phyloP scores from a whole-genome alignment of 179 eudicot species.

The Pouteria campechiana region DNA sequence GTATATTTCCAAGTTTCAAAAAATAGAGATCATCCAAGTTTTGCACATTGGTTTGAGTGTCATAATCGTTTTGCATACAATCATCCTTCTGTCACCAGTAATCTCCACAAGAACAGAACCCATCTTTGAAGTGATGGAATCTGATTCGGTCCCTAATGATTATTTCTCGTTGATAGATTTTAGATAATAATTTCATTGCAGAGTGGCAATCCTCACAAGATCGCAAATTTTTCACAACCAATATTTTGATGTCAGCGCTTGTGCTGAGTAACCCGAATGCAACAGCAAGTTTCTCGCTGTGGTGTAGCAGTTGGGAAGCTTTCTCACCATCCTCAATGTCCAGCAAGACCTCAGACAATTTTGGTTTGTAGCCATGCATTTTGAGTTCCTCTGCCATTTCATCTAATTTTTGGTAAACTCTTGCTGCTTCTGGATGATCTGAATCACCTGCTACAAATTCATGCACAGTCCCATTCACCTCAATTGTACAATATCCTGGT shows the following conservation, averaged over 20 bases:
- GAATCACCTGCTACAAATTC: constrained; percentile 35
- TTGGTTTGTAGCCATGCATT: constrained; percentile 26
- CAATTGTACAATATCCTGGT: constrained; percentile 29
- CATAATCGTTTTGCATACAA: too few species aligned
- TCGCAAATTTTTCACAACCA: constrained; percentile 30
- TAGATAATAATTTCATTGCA: constrained; percentile 27
- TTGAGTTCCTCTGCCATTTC: constrained; percentile 18
- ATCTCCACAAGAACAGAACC: constrained; percentile 32
- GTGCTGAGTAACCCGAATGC: constrained; percentile 26
- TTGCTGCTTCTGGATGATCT: constrained; percentile 16
- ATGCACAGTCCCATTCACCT: constrained; percentile 19
- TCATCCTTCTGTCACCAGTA: constrained; percentile 20
- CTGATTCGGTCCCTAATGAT: constrained; percentile 35
- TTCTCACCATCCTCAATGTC: constrained; percentile 33
- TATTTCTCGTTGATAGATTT: constrained; percentile 20
- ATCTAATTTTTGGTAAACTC: constrained; percentile 17
- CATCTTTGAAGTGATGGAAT: constrained; percentile 29
- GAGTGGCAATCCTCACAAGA: constrained; percentile 37
- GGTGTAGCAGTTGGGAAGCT: constrained; percentile 31
- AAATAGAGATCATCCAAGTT: too few species aligned
- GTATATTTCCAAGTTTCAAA: too few species aligned
- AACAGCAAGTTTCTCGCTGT: constrained; percentile 39
- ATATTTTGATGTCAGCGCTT: constrained; percentile 14
- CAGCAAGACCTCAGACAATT: constrained; percentile 27
- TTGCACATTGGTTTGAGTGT: too few species aligned